Evolutionary conservation across 2,329 filamentous ascomycete species (phyloP), one percentile per base, ranked within the genome.

Genomic region (Microcyclosporella mali): DNA sequence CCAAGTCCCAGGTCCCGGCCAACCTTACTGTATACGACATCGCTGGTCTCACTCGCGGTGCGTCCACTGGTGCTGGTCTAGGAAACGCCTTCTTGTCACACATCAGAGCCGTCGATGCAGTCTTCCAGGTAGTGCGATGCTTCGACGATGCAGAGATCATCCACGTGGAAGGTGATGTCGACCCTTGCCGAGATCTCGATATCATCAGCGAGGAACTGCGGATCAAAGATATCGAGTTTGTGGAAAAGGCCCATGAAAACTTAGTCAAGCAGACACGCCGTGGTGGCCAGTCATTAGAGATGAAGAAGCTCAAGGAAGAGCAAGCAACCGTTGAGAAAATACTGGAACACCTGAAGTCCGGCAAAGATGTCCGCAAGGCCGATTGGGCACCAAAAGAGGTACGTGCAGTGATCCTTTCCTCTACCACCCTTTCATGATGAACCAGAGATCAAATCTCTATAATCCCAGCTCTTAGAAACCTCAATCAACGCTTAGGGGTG

Each of bases 401-500:
- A 85, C 70, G 84, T 68, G 36, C 25, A 44, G 45, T 49, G 51
- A 59, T 54, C 51, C 51, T 37, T 52, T 49, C 36, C 27, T 42
- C 52, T 16, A 34, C 27, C 56, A 58, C 52, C 50, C 78, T 73
- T 80, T 72, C 66, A 83, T 95, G 92, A 97, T 97, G 92, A 97
- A 82, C 84, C 94, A 95, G 84, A 92, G 88, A 87, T 82, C 78
- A 74, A 74, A 78, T 86, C 88, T 89, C 85, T 85, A 88, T 77
- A 89, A 94, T 87, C 92, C 92, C 92, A 98, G 92, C 92, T 98
- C 92, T 85, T 95, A 84, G 90, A 97, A 83, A 80, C 79, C 84
- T 85, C 81, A 77, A 71, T 80, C 66, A 66, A 77, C 73, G 86
- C 81, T 78, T 77, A 75, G 84, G 87, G 84, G 76, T 75, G 79